A percentile compares a stretch with the other conserved stretches of the same genome.
Evolutionary conservation across 2,329 filamentous ascomycete species (phyloP).

Genomic region (Hymenoscyphus salicellus): DNA sequence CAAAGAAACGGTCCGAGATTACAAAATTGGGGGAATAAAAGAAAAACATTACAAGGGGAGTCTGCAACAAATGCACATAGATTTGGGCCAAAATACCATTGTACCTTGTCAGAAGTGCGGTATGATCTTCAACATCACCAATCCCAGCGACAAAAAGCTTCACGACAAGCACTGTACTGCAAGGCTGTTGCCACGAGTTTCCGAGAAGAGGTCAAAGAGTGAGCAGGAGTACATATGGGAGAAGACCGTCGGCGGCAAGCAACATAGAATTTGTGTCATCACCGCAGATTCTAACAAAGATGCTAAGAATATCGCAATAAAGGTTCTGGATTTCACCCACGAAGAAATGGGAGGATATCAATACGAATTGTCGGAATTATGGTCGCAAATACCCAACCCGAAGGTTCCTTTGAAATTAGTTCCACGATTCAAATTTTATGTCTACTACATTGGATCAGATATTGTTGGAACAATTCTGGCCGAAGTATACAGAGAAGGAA

Average conservation of each 20-base stretch:
- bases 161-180: constrained; percentile 14
- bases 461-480: constrained; percentile 20
- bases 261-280: constrained; percentile 6
- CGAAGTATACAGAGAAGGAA: constrained; percentile 14
- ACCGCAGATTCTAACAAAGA: neutral
- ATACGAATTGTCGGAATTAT: constrained; percentile 9
- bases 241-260: neutral
- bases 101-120: constrained; percentile 19
- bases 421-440: constrained; percentile 23
- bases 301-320: constrained; percentile 5
- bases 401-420: constrained; percentile 12
- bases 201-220: neutral
- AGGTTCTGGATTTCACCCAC: constrained; percentile 5
- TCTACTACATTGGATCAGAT: constrained; percentile 19
- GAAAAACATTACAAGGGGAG: neutral
- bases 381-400: constrained; percentile 14
- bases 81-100: constrained; percentile 17
- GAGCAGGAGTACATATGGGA: constrained; percentile 6
- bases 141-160: constrained; percentile 9
- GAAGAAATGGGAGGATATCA: constrained; percentile 7
- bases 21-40: neutral
- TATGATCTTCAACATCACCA: constrained; percentile 20
- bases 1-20: neutral
- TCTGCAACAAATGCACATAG: constrained; percentile 14
- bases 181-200: neutral